Evolutionary conservation across 176 grass and related monocot genomes (phyloP), one percentile per base, ranked within the genome.

Genomic region (Panicum miliaceum): DNA sequence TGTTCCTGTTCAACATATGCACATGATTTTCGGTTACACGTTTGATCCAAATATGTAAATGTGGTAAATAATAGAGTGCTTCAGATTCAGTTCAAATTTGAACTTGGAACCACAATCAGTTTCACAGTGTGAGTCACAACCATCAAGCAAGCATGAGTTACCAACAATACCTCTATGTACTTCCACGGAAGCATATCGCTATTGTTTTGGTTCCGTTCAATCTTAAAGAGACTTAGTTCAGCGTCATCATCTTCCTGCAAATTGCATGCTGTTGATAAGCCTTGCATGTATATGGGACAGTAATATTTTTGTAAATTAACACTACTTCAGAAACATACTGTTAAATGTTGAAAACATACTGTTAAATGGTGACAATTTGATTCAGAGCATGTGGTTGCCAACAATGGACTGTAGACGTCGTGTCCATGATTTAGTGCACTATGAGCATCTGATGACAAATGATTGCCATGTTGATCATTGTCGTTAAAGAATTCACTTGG

Each of bases 221-320:
- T 53, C 46, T 80, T 87, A 14, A 91, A 85, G 38, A 65, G 84
- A 6, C 73, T 79, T 34, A 81, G 59, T 75, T 93, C 86, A 58
- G 29, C 68, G 57, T 93, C 81, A 77, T 80, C 40, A 77, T 85
- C 78, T 70, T 93, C 91, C 94, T 93, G 52, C 43, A 89, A 90
- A 77, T 83, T 57, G 85, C 57, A 73, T 67, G 58, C 26, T 50
- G 47, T 56, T 48, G 40, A 64, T 60, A 73, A 79, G 37, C 26
- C 36, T 51, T 41, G 12, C 12, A 0, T 66, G 65, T 36, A 67
- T 32, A 76, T 62, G 16, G 6, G 7, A 40, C 6, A 15, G 7
- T 67, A 65, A 22, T 35, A 71, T 61, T 79, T 84, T 6, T 70
- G 71, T 15, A 32, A 64, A 57, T 36, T 34, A 77, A 65, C 61